Evolutionary conservation across 148 eudicot species (phyloP).

Genomic region (Chenopodium quinoa): DNA sequence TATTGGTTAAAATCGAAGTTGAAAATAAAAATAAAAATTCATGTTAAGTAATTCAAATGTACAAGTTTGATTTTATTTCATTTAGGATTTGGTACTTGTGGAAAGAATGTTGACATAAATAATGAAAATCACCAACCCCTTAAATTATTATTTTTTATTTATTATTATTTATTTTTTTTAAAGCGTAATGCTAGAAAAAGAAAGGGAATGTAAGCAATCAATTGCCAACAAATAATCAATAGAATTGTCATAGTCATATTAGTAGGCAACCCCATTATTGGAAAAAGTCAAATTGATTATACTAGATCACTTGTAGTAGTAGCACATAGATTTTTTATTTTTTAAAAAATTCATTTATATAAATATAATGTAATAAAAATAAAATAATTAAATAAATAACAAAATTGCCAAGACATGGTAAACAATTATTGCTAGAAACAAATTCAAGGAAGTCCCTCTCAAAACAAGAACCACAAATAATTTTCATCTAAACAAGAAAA

Average conservation of each 20-base stretch:
- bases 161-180: no score
- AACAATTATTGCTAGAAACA: constrained; percentile 19
- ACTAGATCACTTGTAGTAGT: not conserved
- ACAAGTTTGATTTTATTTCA: not conserved
- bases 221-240: not conserved
- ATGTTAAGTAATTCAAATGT: not conserved
- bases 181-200: not conserved
- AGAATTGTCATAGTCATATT: constrained; percentile 13
- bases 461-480: constrained; percentile 20
- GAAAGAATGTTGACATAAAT: constrained; percentile 1
- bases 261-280: constrained; percentile 12
- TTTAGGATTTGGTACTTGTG: not conserved
- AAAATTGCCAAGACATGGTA: constrained; percentile 3
- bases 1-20: not conserved
- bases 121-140: not conserved
- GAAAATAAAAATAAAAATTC: not conserved
- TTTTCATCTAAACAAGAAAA: not conserved
- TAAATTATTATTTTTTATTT: no score
- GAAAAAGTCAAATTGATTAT: constrained; percentile 11
- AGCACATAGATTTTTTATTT: not conserved
- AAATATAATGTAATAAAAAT: not conserved
- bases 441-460: not conserved
- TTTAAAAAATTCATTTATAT: no score
- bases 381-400: not conserved
- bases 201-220: not conserved